These are phyloP conservation scores for Brettanomyces naardenensis DNA, from an alignment of 805 yeast species.

Conservation along the genomic window DNA sequence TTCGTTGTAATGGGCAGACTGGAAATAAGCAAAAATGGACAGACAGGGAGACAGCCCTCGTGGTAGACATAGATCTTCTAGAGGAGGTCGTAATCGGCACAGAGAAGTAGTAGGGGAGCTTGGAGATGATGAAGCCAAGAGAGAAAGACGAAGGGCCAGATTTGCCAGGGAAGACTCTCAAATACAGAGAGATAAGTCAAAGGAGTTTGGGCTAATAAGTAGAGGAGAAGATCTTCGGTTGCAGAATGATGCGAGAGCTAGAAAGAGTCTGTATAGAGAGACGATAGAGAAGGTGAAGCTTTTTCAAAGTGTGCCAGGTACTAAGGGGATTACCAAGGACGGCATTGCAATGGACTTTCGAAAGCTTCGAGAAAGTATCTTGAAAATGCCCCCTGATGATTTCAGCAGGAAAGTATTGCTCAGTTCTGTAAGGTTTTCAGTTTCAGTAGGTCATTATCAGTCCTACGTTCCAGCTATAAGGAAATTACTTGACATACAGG, in stretches of 20 bases:
- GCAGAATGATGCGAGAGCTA: constrained; percentile 33
- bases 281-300: constrained; percentile 24
- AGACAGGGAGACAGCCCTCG: background rate
- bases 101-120: background rate
- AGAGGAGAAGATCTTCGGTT: constrained; percentile 49
- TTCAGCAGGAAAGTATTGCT: constrained; percentile 40
- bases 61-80: background rate
- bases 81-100: background rate
- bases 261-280: constrained; percentile 32
- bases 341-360: constrained; percentile 32
- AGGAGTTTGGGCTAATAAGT: constrained; percentile 47
- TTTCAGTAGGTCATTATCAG: constrained; percentile 40
- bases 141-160: constrained; percentile 25
- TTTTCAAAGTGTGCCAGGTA: background rate
- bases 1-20: too few relatives aligned
- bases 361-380: constrained; percentile 48
- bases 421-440: constrained; percentile 38
- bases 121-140: background rate
- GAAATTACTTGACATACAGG: constrained; percentile 28
- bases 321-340: constrained; percentile 14
- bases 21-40: background rate
- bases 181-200: constrained; percentile 12
- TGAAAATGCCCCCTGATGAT: constrained; percentile 25
- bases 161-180: constrained; percentile 22
- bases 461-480: constrained; percentile 47